Base-by-base conservation (phyloP, 352 stramenopile genomes). In the Phytophthora capsici region DNA sequence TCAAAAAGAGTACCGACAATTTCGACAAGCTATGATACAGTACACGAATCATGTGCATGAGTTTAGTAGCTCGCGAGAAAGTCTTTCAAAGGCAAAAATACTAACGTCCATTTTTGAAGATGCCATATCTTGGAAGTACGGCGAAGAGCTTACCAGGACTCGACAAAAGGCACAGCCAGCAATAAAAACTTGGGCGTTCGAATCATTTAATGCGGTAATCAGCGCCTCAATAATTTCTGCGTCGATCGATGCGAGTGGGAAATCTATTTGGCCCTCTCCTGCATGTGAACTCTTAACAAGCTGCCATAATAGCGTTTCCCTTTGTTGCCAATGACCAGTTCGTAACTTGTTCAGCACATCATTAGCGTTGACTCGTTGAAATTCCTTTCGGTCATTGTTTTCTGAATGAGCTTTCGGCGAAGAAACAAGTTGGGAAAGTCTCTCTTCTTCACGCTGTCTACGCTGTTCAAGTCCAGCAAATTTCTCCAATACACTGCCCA, bases 151-250 rank as follows among this genome's bases (percentile, higher is more conserved):
- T 30, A 71, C 22, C 25, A 63, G 25, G 9, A 17, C 23, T 16
- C 50, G 56, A 6, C 66, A 38, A 44, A 71, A 52, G 16, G 54
- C 63, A 9, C 63, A 71, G 6, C 47, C 40, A 41, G 56, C 63
- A 19, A 32, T 25, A 49, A 71, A 71, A 1, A 71, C 63, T 30
- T 61, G 16, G 7, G n/a, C 3, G n/a, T 66, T 64, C 7, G 25
- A 20, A 23, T 71, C 63, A 12, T 56, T 28, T 12, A 71, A 44
- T 12, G 48, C 56, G 3, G 23, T 17, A 16, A 53, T 47, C 32
- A 66, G 14, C 17, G 68, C 32, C 34, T 59, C 44, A n/a, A 67
- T 12, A 14, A 17, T 12, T 36, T 57, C 41, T 32, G 14, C 26
- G 44, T 63, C 63, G 1, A 37, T n/a, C 4, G 57, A 19, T 37